These are phyloP conservation scores for Cucurbita moschata DNA, from an alignment of 306 rosid species.

Conservation along the genomic window DNA sequence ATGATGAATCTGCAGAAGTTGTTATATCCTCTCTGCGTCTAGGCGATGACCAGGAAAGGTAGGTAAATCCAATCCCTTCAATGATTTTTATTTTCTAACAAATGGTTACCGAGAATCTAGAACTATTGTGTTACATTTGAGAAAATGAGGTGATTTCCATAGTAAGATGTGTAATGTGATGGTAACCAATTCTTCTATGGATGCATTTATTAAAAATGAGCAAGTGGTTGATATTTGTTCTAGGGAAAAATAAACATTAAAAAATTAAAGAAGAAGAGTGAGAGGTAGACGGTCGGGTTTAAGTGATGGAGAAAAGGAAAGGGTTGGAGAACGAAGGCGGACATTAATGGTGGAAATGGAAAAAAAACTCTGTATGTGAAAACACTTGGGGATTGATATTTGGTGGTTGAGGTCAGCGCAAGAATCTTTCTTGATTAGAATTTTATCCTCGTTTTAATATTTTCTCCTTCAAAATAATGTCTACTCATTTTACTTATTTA, in stretches of 20 bases:
- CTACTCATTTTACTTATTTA: background rate
- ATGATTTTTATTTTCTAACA: background rate
- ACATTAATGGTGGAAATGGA: background rate
- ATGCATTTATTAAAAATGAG: background rate
- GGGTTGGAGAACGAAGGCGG: background rate
- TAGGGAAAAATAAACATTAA: background rate
- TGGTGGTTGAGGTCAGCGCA: background rate
- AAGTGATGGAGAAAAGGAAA: background rate
- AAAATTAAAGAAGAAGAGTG: background rate
- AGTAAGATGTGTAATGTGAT: background rate
- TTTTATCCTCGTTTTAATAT: background rate
- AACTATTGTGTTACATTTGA: background rate
- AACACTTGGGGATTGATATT: background rate
- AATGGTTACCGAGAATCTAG: background rate
- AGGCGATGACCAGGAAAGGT: constrained; percentile 98
- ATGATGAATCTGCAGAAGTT: constrained; percentile 99
- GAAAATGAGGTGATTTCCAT: background rate
- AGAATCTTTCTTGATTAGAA: background rate
- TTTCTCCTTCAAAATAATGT: background rate
- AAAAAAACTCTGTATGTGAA: background rate
- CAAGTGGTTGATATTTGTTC: background rate
- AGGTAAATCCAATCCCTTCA: constrained; percentile 10
- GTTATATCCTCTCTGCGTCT: constrained; percentile 86
- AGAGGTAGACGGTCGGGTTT: background rate
- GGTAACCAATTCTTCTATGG: background rate